Conservation (phyloP, 2,329 filamentous ascomycete species). For the Microcyclosporella mali region DNA sequence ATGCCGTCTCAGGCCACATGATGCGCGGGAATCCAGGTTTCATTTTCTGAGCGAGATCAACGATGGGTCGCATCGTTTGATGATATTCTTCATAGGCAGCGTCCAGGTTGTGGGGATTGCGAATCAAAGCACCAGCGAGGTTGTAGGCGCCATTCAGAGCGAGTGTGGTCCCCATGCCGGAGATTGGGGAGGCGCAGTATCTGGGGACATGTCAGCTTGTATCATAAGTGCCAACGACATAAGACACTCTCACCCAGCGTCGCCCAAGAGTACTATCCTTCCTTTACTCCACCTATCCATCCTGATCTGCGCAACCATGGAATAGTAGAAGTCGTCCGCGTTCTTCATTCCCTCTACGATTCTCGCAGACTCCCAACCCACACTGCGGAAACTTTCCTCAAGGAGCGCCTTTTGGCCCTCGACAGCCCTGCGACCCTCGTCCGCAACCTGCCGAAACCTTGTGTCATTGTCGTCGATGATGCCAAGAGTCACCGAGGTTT, state of each 20-base stretch:
- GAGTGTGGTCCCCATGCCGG: slow-evolving; percentile 32
- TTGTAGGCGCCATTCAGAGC: slow-evolving; percentile 31
- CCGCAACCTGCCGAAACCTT: slow-evolving; percentile 15
- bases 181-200: slow-evolving; percentile 28
- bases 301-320: slow-evolving; percentile 28
- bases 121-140: slow-evolving; percentile 26
- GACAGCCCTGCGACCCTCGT: slow-evolving; percentile 12
- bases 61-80: slow-evolving; percentile 18
- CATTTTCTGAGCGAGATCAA: slow-evolving; percentile 24
- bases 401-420: slow-evolving; percentile 25
- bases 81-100: slow-evolving; percentile 25
- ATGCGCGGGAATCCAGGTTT: slow-evolving; percentile 20
- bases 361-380: slow-evolving; percentile 25
- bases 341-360: slow-evolving; percentile 24
- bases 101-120: slow-evolving; percentile 15
- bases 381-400: slow-evolving; percentile 22
- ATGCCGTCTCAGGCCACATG: slow-evolving; percentile 21
- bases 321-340: slow-evolving; percentile 30
- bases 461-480: slow-evolving; percentile 20
- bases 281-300: slow-evolving; percentile 27
- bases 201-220: slow-evolving; percentile 6
- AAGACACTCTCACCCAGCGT: slow-evolving; percentile 21
- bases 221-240: neutral
- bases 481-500: slow-evolving; percentile 23
- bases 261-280: slow-evolving; percentile 27